These are phyloP conservation scores for Tympanopsis confertula DNA, from an alignment of 2,329 filamentous ascomycete species.

Conservation along the genomic window DNA sequence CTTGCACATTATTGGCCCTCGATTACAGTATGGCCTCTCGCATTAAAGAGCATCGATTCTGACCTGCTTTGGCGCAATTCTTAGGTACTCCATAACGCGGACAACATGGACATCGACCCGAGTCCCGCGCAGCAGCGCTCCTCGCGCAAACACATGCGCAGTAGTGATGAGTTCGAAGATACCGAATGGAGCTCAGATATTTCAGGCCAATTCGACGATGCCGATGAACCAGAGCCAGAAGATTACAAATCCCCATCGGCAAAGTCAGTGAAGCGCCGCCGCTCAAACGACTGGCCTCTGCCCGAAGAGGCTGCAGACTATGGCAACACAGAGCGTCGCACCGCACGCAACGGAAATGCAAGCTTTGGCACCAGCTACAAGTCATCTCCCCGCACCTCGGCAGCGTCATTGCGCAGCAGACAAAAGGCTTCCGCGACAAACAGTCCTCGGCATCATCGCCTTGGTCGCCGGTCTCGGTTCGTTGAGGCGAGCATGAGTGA, in stretches of 20 bases:
- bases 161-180: not conserved
- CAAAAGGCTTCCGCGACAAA: not conserved
- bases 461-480: constrained; percentile 33
- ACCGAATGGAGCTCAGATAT: not conserved
- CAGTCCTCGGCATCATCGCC: constrained; percentile 1
- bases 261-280: constrained; percentile 20
- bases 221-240: constrained; percentile 13
- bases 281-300: constrained; percentile 26
- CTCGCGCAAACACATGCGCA: not conserved
- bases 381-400: not conserved
- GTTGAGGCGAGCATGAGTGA: constrained; percentile 43
- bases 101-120: too few relatives aligned
- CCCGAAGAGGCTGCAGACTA: constrained; percentile 7
- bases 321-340: constrained; percentile 3
- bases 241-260: constrained; percentile 4
- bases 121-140: too few relatives aligned
- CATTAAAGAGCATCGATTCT: too few relatives aligned
- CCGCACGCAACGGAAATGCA: not conserved
- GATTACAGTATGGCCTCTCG: too few relatives aligned
- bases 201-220: constrained; percentile 18
- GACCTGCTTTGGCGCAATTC: too few relatives aligned
- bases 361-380: not conserved
- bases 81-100: too few relatives aligned
- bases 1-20: too few relatives aligned
- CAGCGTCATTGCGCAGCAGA: not conserved